These are phyloP conservation scores for Trichophyton mentagrophytes DNA, from an alignment of 2,329 filamentous ascomycete genomes.

Conservation along the genomic window DNA sequence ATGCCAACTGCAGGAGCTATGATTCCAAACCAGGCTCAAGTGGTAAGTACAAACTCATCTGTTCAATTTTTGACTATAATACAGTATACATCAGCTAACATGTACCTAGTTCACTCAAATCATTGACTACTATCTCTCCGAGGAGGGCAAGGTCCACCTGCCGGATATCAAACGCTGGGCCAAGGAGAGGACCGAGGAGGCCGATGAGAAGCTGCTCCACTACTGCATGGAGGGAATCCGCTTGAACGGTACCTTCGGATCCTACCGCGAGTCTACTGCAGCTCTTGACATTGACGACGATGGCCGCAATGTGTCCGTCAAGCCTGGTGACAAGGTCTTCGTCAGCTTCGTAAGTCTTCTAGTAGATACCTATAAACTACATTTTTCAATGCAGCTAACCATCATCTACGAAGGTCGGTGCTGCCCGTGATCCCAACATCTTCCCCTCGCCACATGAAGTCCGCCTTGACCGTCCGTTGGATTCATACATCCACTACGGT, in stretches of 20 bases:
- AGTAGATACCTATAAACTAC: slow-evolving; percentile 23
- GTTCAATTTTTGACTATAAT: background rate
- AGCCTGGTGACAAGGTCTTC: slow-evolving; percentile 32
- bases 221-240: slow-evolving; percentile 19
- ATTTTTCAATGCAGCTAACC: slow-evolving; percentile 50
- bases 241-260: slow-evolving; percentile 47
- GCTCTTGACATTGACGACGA: slow-evolving; percentile 24
- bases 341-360: slow-evolving; percentile 47
- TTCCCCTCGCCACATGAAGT: slow-evolving; percentile 31
- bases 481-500: slow-evolving; percentile 34
- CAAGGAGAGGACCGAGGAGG: slow-evolving; percentile 23
- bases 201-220: slow-evolving; percentile 15
- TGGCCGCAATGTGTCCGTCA: slow-evolving; percentile 32
- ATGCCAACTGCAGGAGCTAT: slow-evolving; percentile 54
- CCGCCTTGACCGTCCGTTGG: slow-evolving; percentile 30
- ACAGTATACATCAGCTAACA: slow-evolving; percentile 42
- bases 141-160: slow-evolving; percentile 33
- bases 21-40: slow-evolving; percentile 49
- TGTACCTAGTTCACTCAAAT: slow-evolving; percentile 33
- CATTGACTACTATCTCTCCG: slow-evolving; percentile 31
- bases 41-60: slow-evolving; percentile 33
- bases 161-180: slow-evolving; percentile 31
- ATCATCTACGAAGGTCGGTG: slow-evolving; percentile 29
- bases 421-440: slow-evolving; percentile 28
- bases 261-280: slow-evolving; percentile 28